Conservation (phyloP, 202 grass and related monocot genomes). For the Zoysia matrella region DNA sequence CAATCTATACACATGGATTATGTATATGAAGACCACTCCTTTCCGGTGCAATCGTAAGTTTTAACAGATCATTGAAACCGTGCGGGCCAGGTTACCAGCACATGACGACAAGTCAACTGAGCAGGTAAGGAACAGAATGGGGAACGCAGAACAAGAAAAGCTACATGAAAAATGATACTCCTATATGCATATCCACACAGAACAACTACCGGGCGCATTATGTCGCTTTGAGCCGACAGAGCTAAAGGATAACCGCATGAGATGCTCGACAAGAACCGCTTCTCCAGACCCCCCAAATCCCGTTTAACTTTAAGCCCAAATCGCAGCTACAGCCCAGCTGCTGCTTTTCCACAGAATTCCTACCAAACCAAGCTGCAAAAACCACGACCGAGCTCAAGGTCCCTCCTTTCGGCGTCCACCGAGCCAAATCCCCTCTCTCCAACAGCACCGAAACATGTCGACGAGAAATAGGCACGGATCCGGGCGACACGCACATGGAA, state of each 20-base stretch:
- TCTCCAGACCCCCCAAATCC: conserved; percentile 15
- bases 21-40: neutral
- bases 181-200: too few species aligned
- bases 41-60: neutral
- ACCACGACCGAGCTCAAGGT: neutral
- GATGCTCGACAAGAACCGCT: neutral
- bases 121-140: too few species aligned
- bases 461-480: conserved; percentile 22
- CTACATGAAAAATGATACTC: too few species aligned
- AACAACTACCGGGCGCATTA: neutral
- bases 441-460: neutral
- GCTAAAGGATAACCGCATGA: neutral
- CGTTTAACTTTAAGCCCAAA: neutral
- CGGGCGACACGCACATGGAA: conserved; percentile 42
- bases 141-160: too few species aligned
- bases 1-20: too few species aligned
- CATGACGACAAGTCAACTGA: too few species aligned
- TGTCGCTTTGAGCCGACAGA: neutral
- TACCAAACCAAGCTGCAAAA: neutral
- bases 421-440: neutral
- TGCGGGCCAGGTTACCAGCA: too few species aligned
- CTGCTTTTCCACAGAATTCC: neutral
- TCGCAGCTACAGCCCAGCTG: neutral
- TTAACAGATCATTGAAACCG: too few species aligned
- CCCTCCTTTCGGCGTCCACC: conserved; percentile 4